Conservation (phyloP, 441 rosid species). For the Erodium texanum region DNA sequence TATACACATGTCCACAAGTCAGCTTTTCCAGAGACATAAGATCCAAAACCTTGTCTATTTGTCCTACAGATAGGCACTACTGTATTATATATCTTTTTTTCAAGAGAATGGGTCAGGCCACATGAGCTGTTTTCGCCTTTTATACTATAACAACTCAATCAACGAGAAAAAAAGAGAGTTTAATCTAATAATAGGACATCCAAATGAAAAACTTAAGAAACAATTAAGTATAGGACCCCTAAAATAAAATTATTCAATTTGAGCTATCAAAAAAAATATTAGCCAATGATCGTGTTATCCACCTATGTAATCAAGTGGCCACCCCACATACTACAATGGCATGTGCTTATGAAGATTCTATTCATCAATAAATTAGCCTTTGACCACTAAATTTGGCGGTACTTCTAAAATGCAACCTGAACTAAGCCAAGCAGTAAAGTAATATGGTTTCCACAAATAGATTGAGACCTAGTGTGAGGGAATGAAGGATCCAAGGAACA, state of each 20-base stretch:
- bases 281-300: neutral
- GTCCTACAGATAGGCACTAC: neutral
- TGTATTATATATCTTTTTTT: slow-evolving; percentile 2
- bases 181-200: neutral
- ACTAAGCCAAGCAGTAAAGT: neutral
- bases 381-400: neutral
- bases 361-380: neutral
- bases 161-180: neutral
- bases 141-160: neutral
- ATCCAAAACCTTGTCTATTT: slow-evolving; percentile 6
- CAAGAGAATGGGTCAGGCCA: slow-evolving; percentile 7
- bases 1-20: slow-evolving; percentile 9
- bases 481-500: neutral
- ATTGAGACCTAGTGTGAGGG: neutral
- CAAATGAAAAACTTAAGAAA: neutral
- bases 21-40: slow-evolving; percentile 1
- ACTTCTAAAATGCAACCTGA: neutral
- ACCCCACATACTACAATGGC: neutral
- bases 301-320: neutral
- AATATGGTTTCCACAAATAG: neutral
- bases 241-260: neutral
- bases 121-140: slow-evolving; percentile 2
- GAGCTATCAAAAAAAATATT: neutral
- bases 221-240: neutral
- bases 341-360: neutral